A percentile compares a stretch with the other conserved stretches of the same genome.
phyloP scores from a whole-genome alignment of 176 grass and related monocot species.

The Thinopyrum elongatum region DNA sequence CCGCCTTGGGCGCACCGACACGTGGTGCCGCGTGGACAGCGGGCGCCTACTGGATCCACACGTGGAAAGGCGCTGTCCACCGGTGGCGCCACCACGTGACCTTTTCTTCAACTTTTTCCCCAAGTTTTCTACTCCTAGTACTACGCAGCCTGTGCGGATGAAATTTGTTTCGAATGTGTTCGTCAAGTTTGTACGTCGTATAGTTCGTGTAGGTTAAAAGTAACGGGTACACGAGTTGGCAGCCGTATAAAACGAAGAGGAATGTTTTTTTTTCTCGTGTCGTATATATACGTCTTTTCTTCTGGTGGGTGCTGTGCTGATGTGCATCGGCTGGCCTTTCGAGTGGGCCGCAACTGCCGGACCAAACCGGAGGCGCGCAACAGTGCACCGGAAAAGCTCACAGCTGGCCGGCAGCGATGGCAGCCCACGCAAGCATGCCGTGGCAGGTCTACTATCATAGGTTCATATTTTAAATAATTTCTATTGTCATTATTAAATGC shows the following conservation, averaged over 20 bases:
- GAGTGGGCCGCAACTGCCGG: neutral
- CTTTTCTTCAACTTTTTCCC: neutral
- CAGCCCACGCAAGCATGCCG: neutral
- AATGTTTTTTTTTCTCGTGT: too few relatives aligned
- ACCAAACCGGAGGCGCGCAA: neutral
- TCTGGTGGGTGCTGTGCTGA: neutral
- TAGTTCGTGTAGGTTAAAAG: neutral
- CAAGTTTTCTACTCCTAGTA: neutral
- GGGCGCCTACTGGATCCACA: neutral
- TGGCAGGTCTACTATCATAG: neutral
- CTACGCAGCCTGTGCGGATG: too few relatives aligned
- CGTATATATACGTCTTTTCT: too few relatives aligned
- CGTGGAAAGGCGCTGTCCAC: neutral
- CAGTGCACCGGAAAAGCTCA: neutral
- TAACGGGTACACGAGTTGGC: neutral
- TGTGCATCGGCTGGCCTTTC: neutral
- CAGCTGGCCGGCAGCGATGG: neutral
- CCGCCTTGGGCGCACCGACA: slow-evolving; percentile 1
- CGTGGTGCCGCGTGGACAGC: slow-evolving; percentile 8
- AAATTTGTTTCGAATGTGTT: neutral
- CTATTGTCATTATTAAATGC: too few relatives aligned
- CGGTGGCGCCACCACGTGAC: slow-evolving; percentile 7
- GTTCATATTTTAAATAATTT: too few relatives aligned
- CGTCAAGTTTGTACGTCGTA: neutral
- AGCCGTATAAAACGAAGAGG: too few relatives aligned